Evolutionary conservation across 148 eudicot species (phyloP).

Genomic region (Cornus controversa): DNA sequence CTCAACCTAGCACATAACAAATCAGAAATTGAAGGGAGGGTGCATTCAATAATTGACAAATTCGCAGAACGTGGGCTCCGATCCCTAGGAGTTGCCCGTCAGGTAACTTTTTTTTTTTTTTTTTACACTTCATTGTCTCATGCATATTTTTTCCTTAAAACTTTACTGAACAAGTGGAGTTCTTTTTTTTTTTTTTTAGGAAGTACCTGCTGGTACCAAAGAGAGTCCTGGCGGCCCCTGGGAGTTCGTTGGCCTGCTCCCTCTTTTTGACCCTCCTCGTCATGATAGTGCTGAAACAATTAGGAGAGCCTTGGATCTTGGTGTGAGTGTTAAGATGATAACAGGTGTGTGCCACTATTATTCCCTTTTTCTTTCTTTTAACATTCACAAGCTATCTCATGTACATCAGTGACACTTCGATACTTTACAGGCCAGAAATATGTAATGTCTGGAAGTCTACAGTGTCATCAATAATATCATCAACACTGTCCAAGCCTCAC

Average conservation of each 20-base stretch:
- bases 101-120: constrained; percentile 34
- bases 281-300: constrained; percentile 83
- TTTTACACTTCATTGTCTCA: background rate
- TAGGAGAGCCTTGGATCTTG: constrained; percentile 63
- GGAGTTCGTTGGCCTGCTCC: constrained; percentile 70
- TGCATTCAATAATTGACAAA: constrained; percentile 50
- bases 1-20: constrained; percentile 50
- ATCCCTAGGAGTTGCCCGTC: constrained; percentile 64
- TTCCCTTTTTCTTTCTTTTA: background rate
- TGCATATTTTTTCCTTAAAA: background rate
- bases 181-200: constrained; percentile 23
- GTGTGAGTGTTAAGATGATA: constrained; percentile 79
- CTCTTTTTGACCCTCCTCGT: constrained; percentile 79
- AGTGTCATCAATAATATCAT: background rate
- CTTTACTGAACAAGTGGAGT: background rate
- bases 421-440: background rate
- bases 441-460: background rate
- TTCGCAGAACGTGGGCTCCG: constrained; percentile 75
- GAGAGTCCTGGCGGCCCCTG: constrained; percentile 70
- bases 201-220: constrained; percentile 52
- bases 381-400: background rate
- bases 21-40: constrained; percentile 36
- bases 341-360: constrained; percentile 39
- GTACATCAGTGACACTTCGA: background rate
- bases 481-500: background rate